Base-by-base conservation (phyloP, 768 basidiomycete species). In the Pleurotus tuber-regium region DNA sequence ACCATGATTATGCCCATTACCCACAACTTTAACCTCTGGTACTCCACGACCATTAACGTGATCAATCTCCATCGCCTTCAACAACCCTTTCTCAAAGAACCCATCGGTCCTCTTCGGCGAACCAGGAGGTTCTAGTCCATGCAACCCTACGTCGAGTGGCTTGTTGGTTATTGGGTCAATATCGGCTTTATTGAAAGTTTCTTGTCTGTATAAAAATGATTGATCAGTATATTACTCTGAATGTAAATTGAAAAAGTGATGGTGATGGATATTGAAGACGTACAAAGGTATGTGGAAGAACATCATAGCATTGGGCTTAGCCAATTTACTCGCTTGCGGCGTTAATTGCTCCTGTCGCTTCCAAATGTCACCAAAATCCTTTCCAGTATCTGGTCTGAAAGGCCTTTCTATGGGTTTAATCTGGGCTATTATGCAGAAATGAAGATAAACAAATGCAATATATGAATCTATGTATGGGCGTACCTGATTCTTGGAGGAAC, bases 231-330 rank as follows among this genome's bases (percentile, higher is more conserved):
- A n/a, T n/a, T n/a, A n/a, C n/a, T n/a, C n/a, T n/a, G n/a, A n/a
- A n/a, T n/a, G n/a, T n/a, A n/a, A n/a, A n/a, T 38, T 24, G 29
- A 16, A 11, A 42, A 4, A 28, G 23, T 51, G 28, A 24, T 11
- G 19, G 11, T 38, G 24, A 31, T 7, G 24, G 55, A 26, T 23
- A 0, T 47, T 5, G 25, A 21, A 41, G 18, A 73, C 86, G 18
- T 63, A 91, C 87, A 98, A 63, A 46, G 96, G 96, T 41, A 99
- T 98, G 59, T 98, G 96, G 84, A 97, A 98, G 71, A 96, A 97
- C 88, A 92, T 90, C 58, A 98, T 66, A 0, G 92, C 96, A 61
- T 98, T 98, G 1, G 96, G 96, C 66, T 97, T 98, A 3, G 89
- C 91, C 2, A 94, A 74, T 50, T 73, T 75, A 59, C 70, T 68